Evolutionary conservation across 805 yeast genomes (phyloP), one percentile per base, ranked within the genome.

Genomic region (Maudiozyma serrabonitensis): DNA sequence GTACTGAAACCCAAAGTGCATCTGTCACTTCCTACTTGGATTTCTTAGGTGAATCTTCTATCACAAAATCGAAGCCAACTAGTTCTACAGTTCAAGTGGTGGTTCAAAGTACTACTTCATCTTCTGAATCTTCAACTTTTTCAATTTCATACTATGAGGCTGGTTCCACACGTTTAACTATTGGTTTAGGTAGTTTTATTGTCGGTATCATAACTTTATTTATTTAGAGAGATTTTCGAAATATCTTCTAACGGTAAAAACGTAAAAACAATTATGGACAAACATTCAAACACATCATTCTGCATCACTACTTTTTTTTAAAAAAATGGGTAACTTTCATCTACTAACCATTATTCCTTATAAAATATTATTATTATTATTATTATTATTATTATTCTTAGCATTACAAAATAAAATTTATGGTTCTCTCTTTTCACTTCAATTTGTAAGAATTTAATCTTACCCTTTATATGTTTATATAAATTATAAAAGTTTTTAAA

Each of bases 101-200:
- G 4, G 37, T 16, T 7, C 43, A 12, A 46, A 46, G 18, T 39
- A 21, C 42, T 4, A 39, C 15, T 11, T 39, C 42, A 7, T 16
- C 26, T 18, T 7, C 21, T 23, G n/a, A 19, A 7, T 21, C 42
- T 32, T 32, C 39, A 21, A 43, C 25, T 16, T 43, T 23, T 7
- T 38, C 41, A 1, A 37, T 43, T 16, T 48, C 26, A 9, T 35
- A 41, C 41, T 58, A 54, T 39, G 52, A 53, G 41, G 62, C 49
- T 44, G 45, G 48, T 32, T 57, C 60, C 7, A 45, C 46, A 32
- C 51, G 51, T 34, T 31, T 58, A 37, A 48, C 49, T 15, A 11
- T 47, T 15, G 52, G 56, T 15, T 25, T 58, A 16, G 45, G 49
- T 39, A 50, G 54, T 34, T 38, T 56, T 6, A 43, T 57, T 23